Evolutionary conservation across 2,329 filamentous ascomycete genomes (phyloP).

Genomic region (Macroventuria anomochaeta): DNA sequence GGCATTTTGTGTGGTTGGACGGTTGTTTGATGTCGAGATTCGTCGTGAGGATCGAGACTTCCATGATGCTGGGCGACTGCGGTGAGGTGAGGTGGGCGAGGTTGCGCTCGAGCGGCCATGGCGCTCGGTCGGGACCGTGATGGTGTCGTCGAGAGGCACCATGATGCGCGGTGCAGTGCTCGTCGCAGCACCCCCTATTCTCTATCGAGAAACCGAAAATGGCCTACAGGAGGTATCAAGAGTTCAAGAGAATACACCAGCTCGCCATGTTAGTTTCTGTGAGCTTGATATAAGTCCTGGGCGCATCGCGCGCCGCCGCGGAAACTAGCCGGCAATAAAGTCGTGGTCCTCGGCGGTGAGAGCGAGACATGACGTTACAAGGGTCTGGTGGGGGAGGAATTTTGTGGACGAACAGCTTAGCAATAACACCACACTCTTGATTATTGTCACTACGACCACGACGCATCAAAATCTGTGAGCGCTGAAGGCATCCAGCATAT

Average conservation of each 20-base stretch:
- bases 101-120: constrained; percentile 29
- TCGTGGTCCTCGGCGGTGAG: neutral
- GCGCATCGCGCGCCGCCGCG: neutral
- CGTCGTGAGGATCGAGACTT: constrained; percentile 6
- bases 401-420: constrained; percentile 3
- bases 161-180: no score
- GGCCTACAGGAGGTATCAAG: neutral
- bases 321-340: constrained; percentile 14
- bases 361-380: constrained; percentile 1
- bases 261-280: constrained; percentile 5
- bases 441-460: no score
- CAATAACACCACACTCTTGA: no score
- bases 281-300: constrained; percentile 1
- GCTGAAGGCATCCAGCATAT: no score
- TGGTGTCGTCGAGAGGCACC: constrained; percentile 29
- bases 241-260: neutral
- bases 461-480: no score
- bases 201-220: no score
- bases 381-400: constrained; percentile 12
- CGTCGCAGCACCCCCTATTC: no score
- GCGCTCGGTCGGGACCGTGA: constrained; percentile 26
- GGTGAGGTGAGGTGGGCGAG: no score
- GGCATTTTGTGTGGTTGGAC: no score
- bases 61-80: no score
- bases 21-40: no score